Evolutionary conservation across 73 alveolate genomes (phyloP).

Genomic region (Paramecium sexaurelia): DNA sequence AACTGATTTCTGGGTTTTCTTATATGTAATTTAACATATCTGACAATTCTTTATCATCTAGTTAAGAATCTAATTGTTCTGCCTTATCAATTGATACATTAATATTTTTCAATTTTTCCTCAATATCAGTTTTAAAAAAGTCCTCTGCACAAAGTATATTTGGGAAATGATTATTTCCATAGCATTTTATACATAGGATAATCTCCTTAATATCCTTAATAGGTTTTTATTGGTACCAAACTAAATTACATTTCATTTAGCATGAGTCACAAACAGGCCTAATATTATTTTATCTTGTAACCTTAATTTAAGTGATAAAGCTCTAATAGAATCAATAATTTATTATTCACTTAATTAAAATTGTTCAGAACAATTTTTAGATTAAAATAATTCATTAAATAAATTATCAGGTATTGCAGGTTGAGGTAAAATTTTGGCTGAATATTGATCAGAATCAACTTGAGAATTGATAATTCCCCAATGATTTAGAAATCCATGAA

Average conservation of each 20-base stretch:
- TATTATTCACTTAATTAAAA: neutral
- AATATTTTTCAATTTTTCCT: constrained; percentile 19
- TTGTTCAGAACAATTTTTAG: neutral
- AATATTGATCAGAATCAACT: constrained; percentile 91
- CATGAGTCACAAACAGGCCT: constrained; percentile 69
- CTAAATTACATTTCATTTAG: constrained; percentile 58
- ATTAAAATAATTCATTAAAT: neutral
- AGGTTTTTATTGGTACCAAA: constrained; percentile 65
- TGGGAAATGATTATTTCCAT: constrained; percentile 54
- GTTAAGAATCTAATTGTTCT: neutral
- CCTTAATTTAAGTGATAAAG: constrained; percentile 4
- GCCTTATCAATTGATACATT: neutral
- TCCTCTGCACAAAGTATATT: constrained; percentile 52
- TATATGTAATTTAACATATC: neutral
- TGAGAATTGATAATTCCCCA: constrained; percentile 97
- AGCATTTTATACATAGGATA: constrained; percentile 57
- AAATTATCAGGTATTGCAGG: constrained; percentile 33
- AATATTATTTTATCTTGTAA: neutral
- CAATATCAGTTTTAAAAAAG: constrained; percentile 47
- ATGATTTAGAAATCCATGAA: constrained; percentile 94
- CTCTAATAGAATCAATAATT: neutral
- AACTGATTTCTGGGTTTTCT: constrained; percentile 21
- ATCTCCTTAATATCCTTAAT: constrained; percentile 42
- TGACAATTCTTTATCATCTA: constrained; percentile 37
- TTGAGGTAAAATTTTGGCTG: constrained; percentile 75